Evolutionary conservation across 164 flowering plant genomes (phyloP), one percentile per base, ranked within the genome.

Genomic region (Berberis vulgaris): DNA sequence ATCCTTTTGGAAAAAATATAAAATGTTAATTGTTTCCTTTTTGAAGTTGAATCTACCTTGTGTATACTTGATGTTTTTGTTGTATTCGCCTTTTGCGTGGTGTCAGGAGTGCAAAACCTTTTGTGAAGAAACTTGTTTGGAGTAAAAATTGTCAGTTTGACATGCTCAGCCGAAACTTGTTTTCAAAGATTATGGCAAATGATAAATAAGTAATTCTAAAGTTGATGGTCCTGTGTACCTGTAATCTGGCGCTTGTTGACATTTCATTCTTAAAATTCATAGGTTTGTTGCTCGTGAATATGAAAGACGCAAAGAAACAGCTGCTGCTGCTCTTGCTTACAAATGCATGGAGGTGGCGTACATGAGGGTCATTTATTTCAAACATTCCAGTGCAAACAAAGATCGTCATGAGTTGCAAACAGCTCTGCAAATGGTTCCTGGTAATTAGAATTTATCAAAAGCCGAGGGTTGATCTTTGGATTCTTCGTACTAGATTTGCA

Each of bases 341-440:
- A 92, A 92, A 73, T 92, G 98, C 71, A 75, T 84, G 83, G 97
- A 92, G 72, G 91, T 92, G 69, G 90, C 97, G 9, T 80, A 80
- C 73, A 74, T 86, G 88, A 81, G 84, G 77, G 81, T 84, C 40
- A 78, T 84, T 66, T 84, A 81, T 65, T 81, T 60, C 61, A 81
- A 75, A 69, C 73, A 78, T 71, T 65, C 67, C 1, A 70, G 60
- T 75, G 66, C 77, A 43, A 72, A 53, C 68, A 77, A 75, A 76
- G 84, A 83, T 62, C 76, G 83, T 46, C 69, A 71, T 68, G 95
- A 89, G 65, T 62, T 92, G 84, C 95, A 82, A 67, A 59, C 72
- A 0, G 77, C 80, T 68, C 58, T 89, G 39, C 84, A 81, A 54
- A 72, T 76, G 71, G 73, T 71, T 76, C 96, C 77, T 71, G 95